Conservation (phyloP, 768 basidiomycete genomes). For the Leccinum boreale region DNA sequence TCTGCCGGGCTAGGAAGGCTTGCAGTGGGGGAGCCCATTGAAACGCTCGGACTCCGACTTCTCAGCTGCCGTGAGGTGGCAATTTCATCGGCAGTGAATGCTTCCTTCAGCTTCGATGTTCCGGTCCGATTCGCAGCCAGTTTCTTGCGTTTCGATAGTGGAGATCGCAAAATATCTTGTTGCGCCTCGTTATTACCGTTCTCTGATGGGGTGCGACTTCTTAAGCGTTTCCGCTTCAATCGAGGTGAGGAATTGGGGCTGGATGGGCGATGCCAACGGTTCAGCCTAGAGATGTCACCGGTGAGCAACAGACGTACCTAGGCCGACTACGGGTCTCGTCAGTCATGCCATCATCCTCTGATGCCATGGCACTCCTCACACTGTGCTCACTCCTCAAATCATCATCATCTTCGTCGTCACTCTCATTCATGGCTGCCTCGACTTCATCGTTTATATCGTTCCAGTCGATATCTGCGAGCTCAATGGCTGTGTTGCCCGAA, state of each 20-base stretch:
- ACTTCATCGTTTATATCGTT: conserved; percentile 83
- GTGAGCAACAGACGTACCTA: conserved; percentile 34
- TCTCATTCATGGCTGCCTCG: conserved; percentile 82
- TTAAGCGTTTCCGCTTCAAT: conserved; percentile 62
- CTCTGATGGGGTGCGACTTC: conserved; percentile 71
- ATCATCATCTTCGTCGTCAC: conserved; percentile 51
- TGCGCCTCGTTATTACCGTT: conserved; percentile 36
- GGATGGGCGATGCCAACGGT: conserved; percentile 13
- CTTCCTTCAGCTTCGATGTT: conserved; percentile 67
- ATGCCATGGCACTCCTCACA: conserved; percentile 41
- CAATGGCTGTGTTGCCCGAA: conserved; percentile 36
- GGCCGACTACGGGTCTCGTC: conserved; percentile 48
- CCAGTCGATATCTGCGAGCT: conserved; percentile 71
- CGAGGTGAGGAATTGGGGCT: conserved; percentile 42
- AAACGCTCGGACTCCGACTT: conserved; percentile 24
- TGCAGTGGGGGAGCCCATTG: conserved; percentile 5
- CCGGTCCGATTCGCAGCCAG: conserved; percentile 62
- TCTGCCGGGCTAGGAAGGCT: conserved; percentile 32
- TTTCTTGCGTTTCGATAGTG: conserved; percentile 79
- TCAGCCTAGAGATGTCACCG: conserved; percentile 19
- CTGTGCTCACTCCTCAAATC: conserved; percentile 37
- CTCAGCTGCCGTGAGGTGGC: conserved; percentile 11
- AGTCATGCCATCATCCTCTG: conserved; percentile 49
- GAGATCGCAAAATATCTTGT: conserved; percentile 55
- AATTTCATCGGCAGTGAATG: conserved; percentile 54